phyloP scores from a whole-genome alignment of 2,329 filamentous ascomycete species.

The Aspergillus sp. region DNA sequence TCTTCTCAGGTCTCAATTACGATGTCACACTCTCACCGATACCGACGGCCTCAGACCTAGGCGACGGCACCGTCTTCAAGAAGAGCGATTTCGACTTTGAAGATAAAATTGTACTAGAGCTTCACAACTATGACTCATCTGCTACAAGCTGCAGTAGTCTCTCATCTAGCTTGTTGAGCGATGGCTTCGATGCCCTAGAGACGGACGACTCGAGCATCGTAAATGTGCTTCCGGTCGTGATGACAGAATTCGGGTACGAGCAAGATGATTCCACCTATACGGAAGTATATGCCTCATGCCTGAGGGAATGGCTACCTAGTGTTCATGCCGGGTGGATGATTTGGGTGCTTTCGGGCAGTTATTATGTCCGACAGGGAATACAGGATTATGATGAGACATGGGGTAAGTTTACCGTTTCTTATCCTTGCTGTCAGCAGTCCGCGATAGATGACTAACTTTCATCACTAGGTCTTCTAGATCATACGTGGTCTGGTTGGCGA shows the following conservation, averaged over 20 bases:
- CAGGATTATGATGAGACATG: slow-evolving; percentile 62
- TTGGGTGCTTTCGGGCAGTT: slow-evolving; percentile 62
- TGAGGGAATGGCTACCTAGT: slow-evolving; percentile 52
- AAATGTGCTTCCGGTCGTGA: slow-evolving; percentile 42
- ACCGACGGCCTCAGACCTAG: slow-evolving; percentile 36
- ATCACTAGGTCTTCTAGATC: slow-evolving; percentile 51
- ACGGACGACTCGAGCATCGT: slow-evolving; percentile 31
- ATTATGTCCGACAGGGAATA: slow-evolving; percentile 56
- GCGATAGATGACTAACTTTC: neutral
- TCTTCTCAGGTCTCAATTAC: slow-evolving; percentile 52
- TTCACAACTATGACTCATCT: slow-evolving; percentile 51
- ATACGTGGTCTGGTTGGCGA: slow-evolving; percentile 58
- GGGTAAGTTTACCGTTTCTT: slow-evolving; percentile 30
- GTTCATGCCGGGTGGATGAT: slow-evolving; percentile 59
- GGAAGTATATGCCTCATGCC: slow-evolving; percentile 55
- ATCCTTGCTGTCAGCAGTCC: neutral
- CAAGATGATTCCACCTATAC: slow-evolving; percentile 52
- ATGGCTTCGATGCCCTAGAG: slow-evolving; percentile 48
- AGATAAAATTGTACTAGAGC: slow-evolving; percentile 51
- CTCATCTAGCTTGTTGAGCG: slow-evolving; percentile 37
- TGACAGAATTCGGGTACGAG: slow-evolving; percentile 52
- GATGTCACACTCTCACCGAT: slow-evolving; percentile 46
- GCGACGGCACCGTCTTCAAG: slow-evolving; percentile 41
- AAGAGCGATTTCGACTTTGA: slow-evolving; percentile 42
- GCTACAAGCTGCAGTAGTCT: slow-evolving; percentile 42